A percentile compares a stretch with the other conserved stretches of the same genome.
phyloP scores from a whole-genome alignment of 2,329 filamentous ascomycete species.

The Colletotrichum sp. region DNA sequence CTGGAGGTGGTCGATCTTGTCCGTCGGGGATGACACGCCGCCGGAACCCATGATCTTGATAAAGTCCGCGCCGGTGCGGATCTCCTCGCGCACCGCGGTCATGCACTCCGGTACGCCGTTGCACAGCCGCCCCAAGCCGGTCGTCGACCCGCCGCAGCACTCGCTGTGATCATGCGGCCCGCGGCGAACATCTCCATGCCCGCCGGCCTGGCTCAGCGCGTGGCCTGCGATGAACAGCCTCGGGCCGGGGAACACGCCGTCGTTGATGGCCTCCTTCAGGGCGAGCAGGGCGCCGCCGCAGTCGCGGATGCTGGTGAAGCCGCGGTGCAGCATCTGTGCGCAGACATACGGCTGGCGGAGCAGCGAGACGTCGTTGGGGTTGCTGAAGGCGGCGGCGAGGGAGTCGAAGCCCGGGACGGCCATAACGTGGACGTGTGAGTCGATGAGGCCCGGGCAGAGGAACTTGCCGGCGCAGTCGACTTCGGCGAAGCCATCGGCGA shows the following conservation, averaged over 20 bases:
- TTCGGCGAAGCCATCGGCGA: constrained; percentile 25
- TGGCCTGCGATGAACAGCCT: constrained; percentile 59
- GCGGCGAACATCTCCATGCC: constrained; percentile 58
- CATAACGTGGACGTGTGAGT: constrained; percentile 30
- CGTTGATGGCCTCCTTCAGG: constrained; percentile 59
- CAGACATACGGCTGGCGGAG: constrained; percentile 55
- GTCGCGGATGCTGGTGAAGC: constrained; percentile 64
- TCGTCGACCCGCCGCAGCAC: constrained; percentile 50
- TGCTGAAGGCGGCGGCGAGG: constrained; percentile 28
- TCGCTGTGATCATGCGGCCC: constrained; percentile 44
- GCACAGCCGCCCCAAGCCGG: constrained; percentile 48
- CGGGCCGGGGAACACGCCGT: constrained; percentile 59
- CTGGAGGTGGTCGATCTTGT: constrained; percentile 57
- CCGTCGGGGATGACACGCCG: constrained; percentile 61
- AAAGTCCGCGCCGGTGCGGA: constrained; percentile 62
- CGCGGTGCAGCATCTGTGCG: constrained; percentile 57
- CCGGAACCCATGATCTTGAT: constrained; percentile 67
- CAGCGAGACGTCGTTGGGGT: constrained; percentile 40
- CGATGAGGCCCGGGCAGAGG: constrained; percentile 33
- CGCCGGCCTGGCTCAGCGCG: constrained; percentile 62
- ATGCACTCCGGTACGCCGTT: constrained; percentile 62
- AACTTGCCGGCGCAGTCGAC: constrained; percentile 29
- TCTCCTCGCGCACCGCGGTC: constrained; percentile 55
- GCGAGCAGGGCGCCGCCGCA: constrained; percentile 61
- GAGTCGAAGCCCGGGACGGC: constrained; percentile 32